These are phyloP conservation scores for Brassica juncea DNA, from an alignment of 345 rosid species.

Conservation along the genomic window DNA sequence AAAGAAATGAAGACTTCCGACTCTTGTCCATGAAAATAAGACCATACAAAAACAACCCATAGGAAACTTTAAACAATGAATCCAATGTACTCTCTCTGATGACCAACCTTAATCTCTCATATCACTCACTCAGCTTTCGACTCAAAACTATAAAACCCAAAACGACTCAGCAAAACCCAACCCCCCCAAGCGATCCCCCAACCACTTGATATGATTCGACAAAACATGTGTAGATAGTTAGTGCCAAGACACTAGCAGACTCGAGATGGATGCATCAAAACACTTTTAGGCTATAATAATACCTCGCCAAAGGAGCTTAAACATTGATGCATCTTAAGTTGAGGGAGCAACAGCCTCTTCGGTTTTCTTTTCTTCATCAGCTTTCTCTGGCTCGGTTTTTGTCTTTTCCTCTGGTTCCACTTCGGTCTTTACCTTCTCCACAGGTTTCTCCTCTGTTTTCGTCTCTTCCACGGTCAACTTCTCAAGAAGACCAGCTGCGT, in stretches of 20 bases:
- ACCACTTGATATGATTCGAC: conserved; percentile 29
- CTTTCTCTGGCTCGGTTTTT: conserved; percentile 36
- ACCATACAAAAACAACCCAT: conserved; percentile 24
- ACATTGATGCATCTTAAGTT: conserved; percentile 38
- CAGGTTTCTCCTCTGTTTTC: conserved; percentile 50
- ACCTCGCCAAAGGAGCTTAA: conserved; percentile 26
- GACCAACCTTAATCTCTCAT: conserved; percentile 17
- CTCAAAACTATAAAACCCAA: conserved; percentile 35
- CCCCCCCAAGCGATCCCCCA: conserved; percentile 37
- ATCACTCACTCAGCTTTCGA: conserved; percentile 12
- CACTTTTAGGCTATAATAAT: conserved; percentile 20
- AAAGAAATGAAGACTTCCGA: conserved; percentile 6
- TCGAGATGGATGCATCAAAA: conserved; percentile 27
- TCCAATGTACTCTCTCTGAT: conserved; percentile 24
- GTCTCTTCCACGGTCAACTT: conserved; percentile 71
- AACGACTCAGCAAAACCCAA: conserved; percentile 29
- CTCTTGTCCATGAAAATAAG: conserved; percentile 24
- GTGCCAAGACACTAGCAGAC: conserved; percentile 33
- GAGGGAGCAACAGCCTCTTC: conserved; percentile 50
- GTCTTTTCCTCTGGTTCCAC: conserved; percentile 45
- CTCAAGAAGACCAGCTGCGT: conserved; percentile 70
- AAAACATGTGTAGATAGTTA: conserved; percentile 26
- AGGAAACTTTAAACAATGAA: conserved; percentile 14
- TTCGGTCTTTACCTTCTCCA: conserved; percentile 40
- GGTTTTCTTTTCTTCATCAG: conserved; percentile 52